phyloP scores from a whole-genome alignment of 2,329 filamentous ascomycete genomes.

The Colletotrichum destructivum region DNA sequence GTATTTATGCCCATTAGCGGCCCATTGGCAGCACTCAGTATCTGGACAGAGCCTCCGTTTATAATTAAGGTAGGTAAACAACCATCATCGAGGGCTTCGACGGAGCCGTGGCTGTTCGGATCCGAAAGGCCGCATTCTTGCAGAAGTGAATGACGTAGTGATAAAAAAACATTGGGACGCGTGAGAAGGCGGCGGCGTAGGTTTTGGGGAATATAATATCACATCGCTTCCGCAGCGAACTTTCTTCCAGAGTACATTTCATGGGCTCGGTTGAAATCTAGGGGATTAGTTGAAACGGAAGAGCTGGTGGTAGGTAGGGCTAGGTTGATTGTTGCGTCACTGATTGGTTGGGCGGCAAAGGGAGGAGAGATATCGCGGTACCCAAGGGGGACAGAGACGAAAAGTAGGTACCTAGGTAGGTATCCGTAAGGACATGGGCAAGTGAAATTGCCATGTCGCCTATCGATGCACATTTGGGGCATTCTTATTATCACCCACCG shows the following conservation, averaged over 20 bases:
- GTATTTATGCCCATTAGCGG: too few relatives aligned
- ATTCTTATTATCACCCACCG: background rate
- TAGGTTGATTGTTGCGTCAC: background rate
- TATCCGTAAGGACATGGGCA: constrained; percentile 10
- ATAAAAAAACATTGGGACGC: background rate
- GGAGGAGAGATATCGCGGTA: background rate
- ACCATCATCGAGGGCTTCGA: background rate
- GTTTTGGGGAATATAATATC: too few relatives aligned
- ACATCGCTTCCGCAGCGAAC: background rate
- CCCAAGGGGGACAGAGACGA: background rate
- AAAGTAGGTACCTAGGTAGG: constrained; percentile 11
- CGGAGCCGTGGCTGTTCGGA: background rate
- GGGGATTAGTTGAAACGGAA: background rate
- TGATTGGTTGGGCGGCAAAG: background rate
- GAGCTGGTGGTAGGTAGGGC: background rate
- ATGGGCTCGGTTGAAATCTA: background rate
- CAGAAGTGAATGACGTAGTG: background rate
- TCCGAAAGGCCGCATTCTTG: background rate
- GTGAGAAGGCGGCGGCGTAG: background rate
- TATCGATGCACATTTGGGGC: background rate
- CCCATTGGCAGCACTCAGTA: too few relatives aligned
- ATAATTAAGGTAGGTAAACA: too few relatives aligned
- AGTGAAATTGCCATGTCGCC: constrained; percentile 27
- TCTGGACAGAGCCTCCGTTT: too few relatives aligned
- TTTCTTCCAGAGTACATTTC: background rate